Base-by-base conservation (phyloP, 805 yeast genomes). In the Starmera caribaea region DNA sequence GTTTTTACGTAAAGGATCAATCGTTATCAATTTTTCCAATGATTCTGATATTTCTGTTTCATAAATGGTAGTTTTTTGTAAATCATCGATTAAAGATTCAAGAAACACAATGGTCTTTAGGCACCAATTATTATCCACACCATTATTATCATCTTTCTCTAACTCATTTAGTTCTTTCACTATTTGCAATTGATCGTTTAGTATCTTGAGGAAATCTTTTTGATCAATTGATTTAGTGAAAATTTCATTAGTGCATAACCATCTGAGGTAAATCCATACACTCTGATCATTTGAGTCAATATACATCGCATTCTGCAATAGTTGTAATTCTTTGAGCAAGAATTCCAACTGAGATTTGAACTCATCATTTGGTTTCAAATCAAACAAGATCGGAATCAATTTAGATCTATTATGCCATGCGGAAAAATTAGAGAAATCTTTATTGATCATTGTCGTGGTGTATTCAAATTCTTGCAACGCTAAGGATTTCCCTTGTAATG, bases 211-310 rank as follows among this genome's bases (percentile, higher is more conserved):
- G 39, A 67, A 67, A 16, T 64, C 59, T 1, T 54, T 59, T n/a
- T 16, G 41, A 15, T 49, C 34, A 32, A 63, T 38, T 1, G 47
- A 42, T 6, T 50, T 45, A 0, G 52, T 41, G 7, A 63, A 58
- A 17, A 61, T 45, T 1, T 57, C 63, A 36, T 54, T 52, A 5
- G 66, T 62, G 8, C 75, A 57, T 16, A 90, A 65, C 97, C 97
- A 92, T 38, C 79, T 73, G 42, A 86, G 68, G 55, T 89, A 92
- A 2, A 83, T 69, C 97, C 97, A 92, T 0, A 86, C 82, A 0
- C 96, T 84, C 34, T 94, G 89, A 54, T 92, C 98, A 39, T 85
- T 90, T 0, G 95, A 89, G 56, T 92, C 97, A 48, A 95, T 86
- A 54, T 79, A 86, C 62, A 87, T 76, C 0, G 97, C 98, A 26